These are phyloP conservation scores for Colletotrichum godetiae DNA, from an alignment of 2,329 filamentous ascomycete genomes.

Conservation along the genomic window DNA sequence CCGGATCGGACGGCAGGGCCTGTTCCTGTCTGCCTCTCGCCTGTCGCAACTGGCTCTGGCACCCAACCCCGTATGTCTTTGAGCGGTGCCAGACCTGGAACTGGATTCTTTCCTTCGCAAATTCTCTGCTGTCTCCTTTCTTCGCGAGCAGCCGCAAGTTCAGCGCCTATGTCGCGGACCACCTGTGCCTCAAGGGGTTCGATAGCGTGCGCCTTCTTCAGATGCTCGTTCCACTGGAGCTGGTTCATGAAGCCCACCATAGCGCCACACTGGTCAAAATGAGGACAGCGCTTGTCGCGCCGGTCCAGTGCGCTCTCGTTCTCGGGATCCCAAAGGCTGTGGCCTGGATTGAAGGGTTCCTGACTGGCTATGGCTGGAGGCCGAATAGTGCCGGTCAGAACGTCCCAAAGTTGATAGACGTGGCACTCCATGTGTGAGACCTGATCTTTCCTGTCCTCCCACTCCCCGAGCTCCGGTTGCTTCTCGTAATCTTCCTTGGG, in stretches of 20 bases:
- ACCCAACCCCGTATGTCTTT: neutral
- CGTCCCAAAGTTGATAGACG: slow-evolving; percentile 35
- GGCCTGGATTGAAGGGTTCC: slow-evolving; percentile 28
- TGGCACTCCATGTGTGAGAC: slow-evolving; percentile 37
- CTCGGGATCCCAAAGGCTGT: slow-evolving; percentile 32
- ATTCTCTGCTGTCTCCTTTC: slow-evolving; percentile 10
- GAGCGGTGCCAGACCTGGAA: slow-evolving; percentile 1
- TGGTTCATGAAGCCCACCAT: slow-evolving; percentile 37
- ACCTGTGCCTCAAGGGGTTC: slow-evolving; percentile 18
- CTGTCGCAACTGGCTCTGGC: neutral
- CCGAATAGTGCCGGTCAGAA: neutral
- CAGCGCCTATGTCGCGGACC: neutral
- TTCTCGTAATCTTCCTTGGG: slow-evolving; percentile 8
- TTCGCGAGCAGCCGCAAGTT: neutral
- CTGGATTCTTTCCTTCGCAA: slow-evolving; percentile 13
- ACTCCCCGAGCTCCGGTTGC: neutral
- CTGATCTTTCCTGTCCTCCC: slow-evolving; percentile 14
- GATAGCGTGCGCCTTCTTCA: slow-evolving; percentile 24
- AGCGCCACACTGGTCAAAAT: slow-evolving; percentile 35
- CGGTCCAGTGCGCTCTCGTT: slow-evolving; percentile 28
- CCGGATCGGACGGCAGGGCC: neutral
- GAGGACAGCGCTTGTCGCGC: slow-evolving; percentile 36
- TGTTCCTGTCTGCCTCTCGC: neutral
- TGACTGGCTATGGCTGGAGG: neutral
- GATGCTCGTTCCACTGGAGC: slow-evolving; percentile 32